A percentile compares a stretch with the other conserved stretches of the same genome.
phyloP scores from a whole-genome alignment of 345 rosid genomes.

The Rhodamnia rubescens region DNA sequence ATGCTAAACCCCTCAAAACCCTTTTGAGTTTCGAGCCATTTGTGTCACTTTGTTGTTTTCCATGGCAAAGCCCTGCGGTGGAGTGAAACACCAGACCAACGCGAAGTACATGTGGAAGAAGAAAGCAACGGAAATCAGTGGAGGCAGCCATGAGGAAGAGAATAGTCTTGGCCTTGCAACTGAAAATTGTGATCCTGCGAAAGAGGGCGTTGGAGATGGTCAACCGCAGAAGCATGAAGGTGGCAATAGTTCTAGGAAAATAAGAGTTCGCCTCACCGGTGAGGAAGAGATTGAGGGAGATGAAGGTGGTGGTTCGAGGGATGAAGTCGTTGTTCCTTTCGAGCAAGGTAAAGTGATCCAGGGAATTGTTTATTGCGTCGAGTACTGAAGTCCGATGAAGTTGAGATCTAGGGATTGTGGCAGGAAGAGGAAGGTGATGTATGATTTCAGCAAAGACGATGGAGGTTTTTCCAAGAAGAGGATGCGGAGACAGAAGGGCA shows the following conservation, averaged over 20 bases:
- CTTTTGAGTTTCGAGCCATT: no score
- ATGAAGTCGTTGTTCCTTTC: background rate
- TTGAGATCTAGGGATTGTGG: background rate
- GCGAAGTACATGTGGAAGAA: background rate
- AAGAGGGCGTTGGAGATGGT: background rate
- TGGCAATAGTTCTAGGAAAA: background rate
- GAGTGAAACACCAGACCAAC: no score
- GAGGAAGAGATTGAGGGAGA: background rate
- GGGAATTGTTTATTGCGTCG: background rate
- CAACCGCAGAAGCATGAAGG: background rate
- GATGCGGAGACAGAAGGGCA: background rate
- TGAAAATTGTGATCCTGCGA: background rate
- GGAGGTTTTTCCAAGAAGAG: background rate
- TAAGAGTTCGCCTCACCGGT: background rate
- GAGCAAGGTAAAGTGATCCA: background rate
- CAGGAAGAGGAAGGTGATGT: background rate
- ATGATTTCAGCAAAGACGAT: background rate
- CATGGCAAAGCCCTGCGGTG: no score
- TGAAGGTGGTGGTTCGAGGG: background rate
- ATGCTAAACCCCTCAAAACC: no score
- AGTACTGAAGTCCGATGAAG: background rate
- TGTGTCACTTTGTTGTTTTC: no score
- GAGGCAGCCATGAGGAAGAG: background rate
- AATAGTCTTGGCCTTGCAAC: background rate
- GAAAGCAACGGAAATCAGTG: background rate